A percentile compares a stretch with the other conserved stretches of the same genome.
Conservation (phyloP, 345 rosid genomes). For the Eucalyptus urophylla region DNA sequence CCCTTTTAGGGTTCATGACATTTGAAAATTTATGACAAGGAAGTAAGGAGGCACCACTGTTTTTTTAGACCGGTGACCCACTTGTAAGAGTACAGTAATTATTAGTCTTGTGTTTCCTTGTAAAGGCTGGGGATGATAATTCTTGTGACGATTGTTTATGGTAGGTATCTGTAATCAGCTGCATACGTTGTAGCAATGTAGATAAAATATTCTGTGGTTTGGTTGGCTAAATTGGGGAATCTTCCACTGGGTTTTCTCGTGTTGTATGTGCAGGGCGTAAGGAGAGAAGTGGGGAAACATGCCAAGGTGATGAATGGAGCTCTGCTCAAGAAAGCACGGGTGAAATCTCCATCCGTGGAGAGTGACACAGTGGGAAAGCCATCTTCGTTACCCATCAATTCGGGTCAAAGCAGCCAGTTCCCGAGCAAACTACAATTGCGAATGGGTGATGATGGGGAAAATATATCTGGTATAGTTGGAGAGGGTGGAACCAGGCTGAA, state of each 20-base stretch:
- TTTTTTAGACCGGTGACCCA: background rate
- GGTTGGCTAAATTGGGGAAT: background rate
- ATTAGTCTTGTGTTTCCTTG: background rate
- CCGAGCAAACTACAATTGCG: background rate
- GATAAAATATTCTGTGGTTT: background rate
- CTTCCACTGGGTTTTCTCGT: background rate
- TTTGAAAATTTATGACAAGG: background rate
- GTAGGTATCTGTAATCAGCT: background rate
- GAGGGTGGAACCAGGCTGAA: slow-evolving; percentile 18
- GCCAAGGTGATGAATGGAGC: slow-evolving; percentile 49
- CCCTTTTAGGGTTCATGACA: background rate
- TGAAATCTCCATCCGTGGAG: background rate
- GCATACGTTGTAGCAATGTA: background rate
- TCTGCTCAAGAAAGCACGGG: background rate
- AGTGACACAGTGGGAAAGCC: background rate
- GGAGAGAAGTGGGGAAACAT: slow-evolving; percentile 95
- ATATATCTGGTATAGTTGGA: background rate
- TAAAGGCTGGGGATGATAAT: background rate
- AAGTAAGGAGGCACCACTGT: background rate
- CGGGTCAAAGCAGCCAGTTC: background rate
- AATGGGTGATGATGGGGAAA: background rate
- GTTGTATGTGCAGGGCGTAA: slow-evolving; percentile 46
- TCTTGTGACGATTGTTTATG: background rate
- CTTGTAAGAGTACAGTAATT: background rate
- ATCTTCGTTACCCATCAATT: background rate